These are phyloP conservation scores for Diplotaxis tenuifolia DNA, from an alignment of 345 rosid species.

Conservation along the genomic window DNA sequence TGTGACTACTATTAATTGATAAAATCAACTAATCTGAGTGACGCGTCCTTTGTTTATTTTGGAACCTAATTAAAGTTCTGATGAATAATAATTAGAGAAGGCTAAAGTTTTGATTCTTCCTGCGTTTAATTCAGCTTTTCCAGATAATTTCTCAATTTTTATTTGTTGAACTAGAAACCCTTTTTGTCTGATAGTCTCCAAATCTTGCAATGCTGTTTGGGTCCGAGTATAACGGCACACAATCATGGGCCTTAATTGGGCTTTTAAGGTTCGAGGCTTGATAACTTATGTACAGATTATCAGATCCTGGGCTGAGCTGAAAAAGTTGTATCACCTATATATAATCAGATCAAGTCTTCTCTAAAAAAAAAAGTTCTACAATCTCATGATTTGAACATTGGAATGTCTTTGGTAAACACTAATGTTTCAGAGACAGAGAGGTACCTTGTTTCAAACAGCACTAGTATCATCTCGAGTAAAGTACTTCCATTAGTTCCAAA, in stretches of 20 bases:
- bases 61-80: constrained; percentile 30
- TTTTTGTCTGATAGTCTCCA: not conserved
- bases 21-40: not conserved
- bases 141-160: constrained; percentile 13
- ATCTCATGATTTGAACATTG: not conserved
- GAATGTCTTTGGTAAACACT: not conserved
- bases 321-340: too few relatives aligned
- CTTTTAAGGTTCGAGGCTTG: not conserved
- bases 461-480: not conserved
- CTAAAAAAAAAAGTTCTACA: too few relatives aligned
- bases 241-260: constrained; percentile 8
- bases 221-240: not conserved
- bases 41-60: not conserved
- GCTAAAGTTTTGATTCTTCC: constrained; percentile 32
- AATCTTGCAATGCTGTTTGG: not conserved
- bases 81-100: constrained; percentile 20
- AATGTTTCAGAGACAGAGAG: not conserved
- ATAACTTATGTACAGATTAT: not conserved
- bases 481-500: not conserved
- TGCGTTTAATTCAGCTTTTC: constrained; percentile 34
- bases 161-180: not conserved
- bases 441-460: too few relatives aligned
- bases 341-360: too few relatives aligned
- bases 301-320: not conserved
- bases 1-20: constrained; percentile 1